These are phyloP conservation scores for Colletotrichum falcatum DNA, from an alignment of 2,329 filamentous ascomycete species.

Conservation along the genomic window DNA sequence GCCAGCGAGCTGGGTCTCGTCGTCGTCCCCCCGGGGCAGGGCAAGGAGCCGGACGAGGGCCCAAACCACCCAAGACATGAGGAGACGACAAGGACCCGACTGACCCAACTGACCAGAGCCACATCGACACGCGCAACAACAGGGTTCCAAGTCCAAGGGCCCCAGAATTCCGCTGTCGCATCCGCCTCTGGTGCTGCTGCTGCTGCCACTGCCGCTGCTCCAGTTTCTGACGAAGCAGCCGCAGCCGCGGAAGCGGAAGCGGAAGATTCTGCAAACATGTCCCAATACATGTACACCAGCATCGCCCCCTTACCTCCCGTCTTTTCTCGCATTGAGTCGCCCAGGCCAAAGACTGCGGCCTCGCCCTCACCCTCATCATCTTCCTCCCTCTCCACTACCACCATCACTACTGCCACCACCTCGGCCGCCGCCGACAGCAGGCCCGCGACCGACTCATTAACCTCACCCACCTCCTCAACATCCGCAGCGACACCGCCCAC, in stretches of 20 bases:
- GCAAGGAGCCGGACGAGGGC: slow-evolving; percentile 13
- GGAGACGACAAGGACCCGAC: slow-evolving; percentile 30
- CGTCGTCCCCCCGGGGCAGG: slow-evolving; percentile 31
- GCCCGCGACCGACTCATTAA: neutral
- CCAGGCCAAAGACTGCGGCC: slow-evolving; percentile 25
- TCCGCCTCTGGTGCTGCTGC: neutral
- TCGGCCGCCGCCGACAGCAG: neutral
- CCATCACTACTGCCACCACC: neutral
- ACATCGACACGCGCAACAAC: slow-evolving; percentile 8
- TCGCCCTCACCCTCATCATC: slow-evolving; percentile 8
- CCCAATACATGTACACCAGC: slow-evolving; percentile 43
- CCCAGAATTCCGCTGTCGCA: slow-evolving; percentile 12
- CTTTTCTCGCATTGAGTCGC: slow-evolving; percentile 35
- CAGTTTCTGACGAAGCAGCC: slow-evolving; percentile 10
- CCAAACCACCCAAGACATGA: slow-evolving; percentile 24
- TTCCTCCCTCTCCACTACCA: neutral
- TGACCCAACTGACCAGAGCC: slow-evolving; percentile 20
- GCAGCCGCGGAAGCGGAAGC: slow-evolving; percentile 21
- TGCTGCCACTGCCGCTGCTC: neutral
- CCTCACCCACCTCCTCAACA: slow-evolving; percentile 42
- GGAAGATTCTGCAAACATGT: slow-evolving; percentile 38
- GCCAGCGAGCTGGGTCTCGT: slow-evolving; percentile 32
- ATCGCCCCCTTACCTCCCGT: slow-evolving; percentile 40
- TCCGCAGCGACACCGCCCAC: slow-evolving; percentile 48
- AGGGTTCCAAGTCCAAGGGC: slow-evolving; percentile 11